phyloP scores from a whole-genome alignment of 2,329 filamentous ascomycete species.

The Colletotrichum horii region DNA sequence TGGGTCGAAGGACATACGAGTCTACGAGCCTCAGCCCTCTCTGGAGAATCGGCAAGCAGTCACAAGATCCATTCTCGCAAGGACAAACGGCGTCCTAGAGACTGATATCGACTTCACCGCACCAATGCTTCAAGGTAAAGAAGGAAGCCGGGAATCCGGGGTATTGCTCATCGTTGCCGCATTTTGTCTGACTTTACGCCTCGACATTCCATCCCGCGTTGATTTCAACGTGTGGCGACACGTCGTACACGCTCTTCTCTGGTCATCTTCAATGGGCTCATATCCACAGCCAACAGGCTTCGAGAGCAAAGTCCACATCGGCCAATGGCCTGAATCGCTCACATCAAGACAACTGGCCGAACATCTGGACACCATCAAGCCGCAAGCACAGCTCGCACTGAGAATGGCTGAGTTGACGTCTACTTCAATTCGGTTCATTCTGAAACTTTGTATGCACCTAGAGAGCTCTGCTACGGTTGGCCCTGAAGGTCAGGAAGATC shows the following conservation, averaged over 20 bases:
- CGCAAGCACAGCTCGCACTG: neutral
- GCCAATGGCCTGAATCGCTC: neutral
- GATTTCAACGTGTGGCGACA: neutral
- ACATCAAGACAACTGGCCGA: neutral
- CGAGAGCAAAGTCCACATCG: accelerated
- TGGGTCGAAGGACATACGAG: neutral
- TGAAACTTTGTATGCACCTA: neutral
- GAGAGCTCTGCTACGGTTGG: neutral
- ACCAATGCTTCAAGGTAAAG: neutral
- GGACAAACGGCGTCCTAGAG: neutral
- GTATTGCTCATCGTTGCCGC: neutral
- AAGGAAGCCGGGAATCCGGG: neutral
- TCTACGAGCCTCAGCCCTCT: neutral
- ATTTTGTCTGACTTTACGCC: accelerated
- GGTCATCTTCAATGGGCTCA: neutral
- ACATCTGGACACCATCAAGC: neutral
- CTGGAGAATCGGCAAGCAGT: neutral
- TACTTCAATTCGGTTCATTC: neutral
- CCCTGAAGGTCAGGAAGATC: neutral
- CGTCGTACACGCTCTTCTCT: neutral
- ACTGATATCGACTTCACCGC: neutral
- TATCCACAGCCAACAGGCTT: neutral
- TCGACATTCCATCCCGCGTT: neutral
- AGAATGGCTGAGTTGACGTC: neutral
- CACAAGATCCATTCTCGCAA: neutral